Conservation (phyloP, 257 asterid species). For the Rhazya stricta region DNA sequence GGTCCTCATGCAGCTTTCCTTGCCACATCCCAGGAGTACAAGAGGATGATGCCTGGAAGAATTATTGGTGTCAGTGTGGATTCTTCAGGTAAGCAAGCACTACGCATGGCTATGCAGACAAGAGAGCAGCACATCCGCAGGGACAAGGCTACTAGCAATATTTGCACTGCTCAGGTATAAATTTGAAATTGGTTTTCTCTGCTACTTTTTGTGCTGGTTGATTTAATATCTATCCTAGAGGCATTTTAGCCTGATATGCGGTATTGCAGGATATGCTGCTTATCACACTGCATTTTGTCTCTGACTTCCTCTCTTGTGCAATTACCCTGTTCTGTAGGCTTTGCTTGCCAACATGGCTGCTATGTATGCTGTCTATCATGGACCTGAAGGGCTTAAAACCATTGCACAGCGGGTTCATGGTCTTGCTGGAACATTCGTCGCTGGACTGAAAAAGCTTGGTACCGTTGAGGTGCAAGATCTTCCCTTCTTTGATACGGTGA, state of each 20-base stretch:
- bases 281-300: background rate
- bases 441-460: constrained; percentile 85
- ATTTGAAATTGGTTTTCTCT: background rate
- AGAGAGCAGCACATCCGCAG: constrained; percentile 98
- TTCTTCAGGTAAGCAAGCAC: constrained; percentile 89
- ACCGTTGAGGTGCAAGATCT: constrained; percentile 80
- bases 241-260: background rate
- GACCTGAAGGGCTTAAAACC: constrained; percentile 93
- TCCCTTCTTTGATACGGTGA: constrained; percentile 94
- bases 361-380: constrained; percentile 97
- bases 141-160: constrained; percentile 98
- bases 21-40: constrained; percentile 98
- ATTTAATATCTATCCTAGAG: background rate
- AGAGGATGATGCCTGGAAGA: constrained; percentile 99
- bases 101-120: constrained; percentile 99
- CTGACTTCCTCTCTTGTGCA: constrained; percentile 2
- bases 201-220: background rate
- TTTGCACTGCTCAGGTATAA: constrained; percentile 95
- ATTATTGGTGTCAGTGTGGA: constrained; percentile 94
- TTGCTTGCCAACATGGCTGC: constrained; percentile 99
- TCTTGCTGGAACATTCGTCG: constrained; percentile 74
- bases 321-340: constrained; percentile 49
- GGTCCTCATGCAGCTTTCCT: constrained; percentile 99
- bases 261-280: background rate
- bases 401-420: constrained; percentile 95